Conservation (phyloP, 495 filamentous ascomycete species). For the Penicillium tannophilum region DNA sequence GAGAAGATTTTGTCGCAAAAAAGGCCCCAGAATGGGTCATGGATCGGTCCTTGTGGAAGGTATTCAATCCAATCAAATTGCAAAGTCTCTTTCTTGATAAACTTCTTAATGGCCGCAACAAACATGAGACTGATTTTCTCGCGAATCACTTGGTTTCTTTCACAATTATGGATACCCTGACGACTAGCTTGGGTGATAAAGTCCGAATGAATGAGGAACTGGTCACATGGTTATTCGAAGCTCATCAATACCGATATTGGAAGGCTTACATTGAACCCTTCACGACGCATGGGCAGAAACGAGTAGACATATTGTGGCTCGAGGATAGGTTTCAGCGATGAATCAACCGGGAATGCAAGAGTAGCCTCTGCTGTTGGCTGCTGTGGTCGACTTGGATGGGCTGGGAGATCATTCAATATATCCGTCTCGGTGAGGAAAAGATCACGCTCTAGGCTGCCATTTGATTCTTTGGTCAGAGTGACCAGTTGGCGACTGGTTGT, state of each 20-base stretch:
- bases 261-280: background rate
- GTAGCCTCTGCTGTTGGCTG: constrained; percentile 33
- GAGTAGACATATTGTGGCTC: background rate
- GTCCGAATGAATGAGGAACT: constrained; percentile 53
- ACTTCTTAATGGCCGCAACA: too few species aligned
- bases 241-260: too few species aligned
- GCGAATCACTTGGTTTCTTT: too few species aligned
- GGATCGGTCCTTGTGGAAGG: too few species aligned
- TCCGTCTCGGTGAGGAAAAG: background rate
- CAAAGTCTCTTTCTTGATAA: too few species aligned
- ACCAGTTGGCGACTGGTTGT: too few species aligned
- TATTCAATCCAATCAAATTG: too few species aligned
- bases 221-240: background rate
- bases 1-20: too few species aligned
- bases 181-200: constrained; percentile 48
- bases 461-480: too few species aligned
- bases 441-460: too few species aligned
- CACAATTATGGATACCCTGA: constrained; percentile 32
- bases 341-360: constrained; percentile 42
- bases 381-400: background rate
- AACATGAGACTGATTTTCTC: too few species aligned
- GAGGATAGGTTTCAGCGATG: background rate
- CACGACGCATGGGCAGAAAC: background rate
- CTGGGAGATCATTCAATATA: background rate
- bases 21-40: too few species aligned